Evolutionary conservation across 1,284 basidiomycete species (phyloP), one percentile per base, ranked within the genome.

Genomic region (Bjerkandera adusta): DNA sequence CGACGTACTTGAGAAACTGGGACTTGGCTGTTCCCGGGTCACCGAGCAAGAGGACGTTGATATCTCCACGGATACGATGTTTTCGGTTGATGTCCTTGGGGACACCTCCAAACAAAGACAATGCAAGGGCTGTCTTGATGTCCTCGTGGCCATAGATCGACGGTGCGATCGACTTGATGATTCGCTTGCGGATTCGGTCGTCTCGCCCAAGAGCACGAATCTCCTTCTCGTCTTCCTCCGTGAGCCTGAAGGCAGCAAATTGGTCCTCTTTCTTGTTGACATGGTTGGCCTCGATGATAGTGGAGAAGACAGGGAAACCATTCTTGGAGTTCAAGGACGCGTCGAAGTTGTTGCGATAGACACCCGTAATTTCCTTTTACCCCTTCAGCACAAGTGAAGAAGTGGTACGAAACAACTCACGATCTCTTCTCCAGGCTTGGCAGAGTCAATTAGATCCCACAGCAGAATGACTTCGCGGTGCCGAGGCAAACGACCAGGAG

Each of bases 21-120:
- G 96, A 98, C 69, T 99, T 99, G 55, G 96, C 96, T 10, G 96
- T 99, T 67, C 96, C 96, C 2, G 96, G 96, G 65, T 99, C 96
- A 58, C 96, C 96, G 24, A 99, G 85, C 5, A 99, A 73, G 15
- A 99, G 81, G 2, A 99, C 79, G 61, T 99, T 99, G 67, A 99
- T 99, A 64, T 99, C 96, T 13, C 96, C 96, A 66, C 96, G 86
- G 58, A 99, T 93, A 34, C 91, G 84, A 68, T 93, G 92, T 69
- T 99, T 99, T 62, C 92, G 84, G 57, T 96, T 95, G 68, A 98
- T 91, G 64, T 99, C 92, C 68, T 99, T 99, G 5, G 89, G 64
- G 1, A 97, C 85, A 46, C 96, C 97, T 15, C 94, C 87, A 55
- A 99, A 99, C 15, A 99, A 80, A 1, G 92, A 94, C 27, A 99